Evolutionary conservation across 2,329 filamentous ascomycete species (phyloP), one percentile per base, ranked within the genome.

Genomic region (Penicillium sp.): DNA sequence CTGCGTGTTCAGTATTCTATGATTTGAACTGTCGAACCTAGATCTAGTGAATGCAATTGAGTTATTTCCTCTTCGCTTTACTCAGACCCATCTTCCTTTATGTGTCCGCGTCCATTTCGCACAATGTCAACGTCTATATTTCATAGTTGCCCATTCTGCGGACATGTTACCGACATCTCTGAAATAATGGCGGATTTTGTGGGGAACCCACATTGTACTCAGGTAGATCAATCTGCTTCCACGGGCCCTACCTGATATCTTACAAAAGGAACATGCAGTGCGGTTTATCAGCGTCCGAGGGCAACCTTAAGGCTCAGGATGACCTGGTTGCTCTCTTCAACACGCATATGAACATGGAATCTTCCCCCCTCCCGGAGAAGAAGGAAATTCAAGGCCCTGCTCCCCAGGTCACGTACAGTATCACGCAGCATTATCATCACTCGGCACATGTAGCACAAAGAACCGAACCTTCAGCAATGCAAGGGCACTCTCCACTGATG

Each of bases 341-440:
- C 56, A 88, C 87, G 68, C 91, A 91, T 74, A 85, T 96, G 78
- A 90, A 84, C 58, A 84, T 95, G 67, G 76, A 76, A 55, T 61
- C 64, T 19, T 23, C 71, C 11, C 71, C 74, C 54, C 70, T 75
- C 63, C 50, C 67, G 57, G 74, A 69, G 67, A 69, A 59, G 66
- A 64, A 75, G 74, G 63, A 75, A 72, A 58, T 73, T 71, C 49
- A 76, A 78, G 60, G 61, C 54, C 64, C 68, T 61, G 59, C 71
- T 69, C 67, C 75, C 48, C 82, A 83, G 23, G 89, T 91, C 65
- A 82, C 85, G 65, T 96, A 95, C 79, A 88, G 85, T 62, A 87
- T 91, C 68, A 91, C 91, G 9, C 89, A 91, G 72, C 92, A 96
- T 76, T 96, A 96, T 76, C 90, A 90, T 66, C 92, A 93, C 73